phyloP scores from a whole-genome alignment of 1,284 basidiomycete genomes.

The Volvariella volvacea region DNA sequence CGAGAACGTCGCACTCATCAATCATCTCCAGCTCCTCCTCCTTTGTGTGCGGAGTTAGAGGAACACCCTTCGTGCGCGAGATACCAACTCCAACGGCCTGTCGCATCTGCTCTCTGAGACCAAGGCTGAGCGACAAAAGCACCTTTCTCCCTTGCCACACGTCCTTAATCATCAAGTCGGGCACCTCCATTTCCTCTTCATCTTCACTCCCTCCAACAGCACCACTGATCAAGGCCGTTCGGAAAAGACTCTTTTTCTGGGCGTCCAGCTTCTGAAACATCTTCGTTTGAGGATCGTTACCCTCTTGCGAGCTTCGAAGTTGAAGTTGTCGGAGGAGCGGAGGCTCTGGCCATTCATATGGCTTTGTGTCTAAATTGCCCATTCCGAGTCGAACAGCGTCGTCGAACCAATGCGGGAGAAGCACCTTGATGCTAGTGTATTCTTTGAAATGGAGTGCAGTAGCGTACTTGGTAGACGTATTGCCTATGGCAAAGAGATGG shows the following conservation, averaged over 20 bases:
- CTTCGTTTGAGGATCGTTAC: slow-evolving; percentile 6
- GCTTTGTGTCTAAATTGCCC: slow-evolving; percentile 44
- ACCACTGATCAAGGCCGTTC: slow-evolving; percentile 15
- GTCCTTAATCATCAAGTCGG: slow-evolving; percentile 13
- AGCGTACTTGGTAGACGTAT: slow-evolving; percentile 41
- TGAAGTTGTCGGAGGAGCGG: slow-evolving; percentile 30
- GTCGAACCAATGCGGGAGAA: slow-evolving; percentile 82
- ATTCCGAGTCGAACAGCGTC: slow-evolving; percentile 64
- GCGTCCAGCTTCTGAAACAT: slow-evolving; percentile 22
- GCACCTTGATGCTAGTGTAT: slow-evolving; percentile 48
- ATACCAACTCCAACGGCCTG: slow-evolving; percentile 54
- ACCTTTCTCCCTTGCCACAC: slow-evolving; percentile 44
- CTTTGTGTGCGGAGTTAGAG: slow-evolving; percentile 15
- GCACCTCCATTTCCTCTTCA: slow-evolving; percentile 3
- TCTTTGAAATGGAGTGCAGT: slow-evolving; percentile 55
- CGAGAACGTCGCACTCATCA: slow-evolving; percentile 55
- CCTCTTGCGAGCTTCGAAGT: slow-evolving; percentile 18
- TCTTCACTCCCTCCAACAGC: too few relatives aligned
- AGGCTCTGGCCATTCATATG: slow-evolving; percentile 75
- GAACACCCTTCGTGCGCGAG: slow-evolving; percentile 44
- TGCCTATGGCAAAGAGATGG: slow-evolving; percentile 66
- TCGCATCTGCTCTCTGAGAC: slow-evolving; percentile 37
- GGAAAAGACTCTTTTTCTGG: slow-evolving; percentile 39
- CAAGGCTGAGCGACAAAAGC: slow-evolving; percentile 52
- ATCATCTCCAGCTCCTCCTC: slow-evolving; percentile 33